phyloP scores from a whole-genome alignment of 2,329 filamentous ascomycete genomes.

The Xylaria hypoxylon region DNA sequence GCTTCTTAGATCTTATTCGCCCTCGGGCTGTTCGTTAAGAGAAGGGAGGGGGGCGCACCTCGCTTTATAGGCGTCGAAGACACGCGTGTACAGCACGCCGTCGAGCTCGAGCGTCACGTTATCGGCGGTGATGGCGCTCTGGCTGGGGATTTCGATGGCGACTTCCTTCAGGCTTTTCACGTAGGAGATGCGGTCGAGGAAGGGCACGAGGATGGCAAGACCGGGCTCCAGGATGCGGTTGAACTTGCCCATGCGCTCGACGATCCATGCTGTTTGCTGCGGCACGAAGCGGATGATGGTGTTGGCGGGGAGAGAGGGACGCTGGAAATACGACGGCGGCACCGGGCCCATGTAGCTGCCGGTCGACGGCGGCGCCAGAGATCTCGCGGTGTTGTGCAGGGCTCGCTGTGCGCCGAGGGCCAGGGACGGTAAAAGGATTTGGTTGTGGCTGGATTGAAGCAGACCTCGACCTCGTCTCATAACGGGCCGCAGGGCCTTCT shows the following conservation, averaged over 20 bases:
- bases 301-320: slow-evolving; percentile 83
- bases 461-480: slow-evolving; percentile 42
- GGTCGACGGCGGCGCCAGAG: slow-evolving; percentile 44
- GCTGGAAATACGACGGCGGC: slow-evolving; percentile 84
- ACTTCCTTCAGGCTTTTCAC: slow-evolving; percentile 97
- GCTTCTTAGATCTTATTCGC: slow-evolving; percentile 1
- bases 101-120: slow-evolving; percentile 98
- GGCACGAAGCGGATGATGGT: slow-evolving; percentile 96
- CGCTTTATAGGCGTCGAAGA: slow-evolving; percentile 98
- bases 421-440: slow-evolving; percentile 34
- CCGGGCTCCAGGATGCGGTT: slow-evolving; percentile 92
- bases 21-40: neutral
- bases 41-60: slow-evolving; percentile 66
- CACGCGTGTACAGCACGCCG: slow-evolving; percentile 92
- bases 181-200: slow-evolving; percentile 96
- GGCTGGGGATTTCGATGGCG: slow-evolving; percentile 95
- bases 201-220: slow-evolving; percentile 86
- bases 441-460: slow-evolving; percentile 25
- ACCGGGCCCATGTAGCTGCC: slow-evolving; percentile 52
- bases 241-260: slow-evolving; percentile 99
- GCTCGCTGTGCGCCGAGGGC: slow-evolving; percentile 33
- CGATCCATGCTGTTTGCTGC: slow-evolving; percentile 98
- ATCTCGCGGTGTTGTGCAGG: slow-evolving; percentile 43
- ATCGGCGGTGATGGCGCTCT: slow-evolving; percentile 97
- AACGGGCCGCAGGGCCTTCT: slow-evolving; percentile 42